These are phyloP conservation scores for Alternaria hordeiaustralica DNA, from an alignment of 2,329 filamentous ascomycete genomes.

Conservation along the genomic window DNA sequence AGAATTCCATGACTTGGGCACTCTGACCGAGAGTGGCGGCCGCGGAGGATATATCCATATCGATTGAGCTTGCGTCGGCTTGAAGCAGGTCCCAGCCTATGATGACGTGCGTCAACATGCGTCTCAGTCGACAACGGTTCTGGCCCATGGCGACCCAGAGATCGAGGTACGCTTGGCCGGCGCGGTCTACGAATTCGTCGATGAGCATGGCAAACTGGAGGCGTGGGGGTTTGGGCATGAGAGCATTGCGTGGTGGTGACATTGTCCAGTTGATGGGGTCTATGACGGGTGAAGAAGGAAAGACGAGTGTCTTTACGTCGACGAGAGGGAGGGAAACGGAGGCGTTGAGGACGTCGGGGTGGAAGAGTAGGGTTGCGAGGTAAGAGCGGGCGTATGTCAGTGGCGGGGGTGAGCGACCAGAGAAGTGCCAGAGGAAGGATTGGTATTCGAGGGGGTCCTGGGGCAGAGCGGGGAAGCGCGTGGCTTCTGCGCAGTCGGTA, in stretches of 20 bases:
- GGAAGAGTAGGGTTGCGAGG: conserved; percentile 76
- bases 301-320: conserved; percentile 77
- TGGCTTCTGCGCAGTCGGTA: conserved; percentile 70
- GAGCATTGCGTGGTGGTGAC: conserved; percentile 58
- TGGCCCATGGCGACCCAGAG: conserved; percentile 85
- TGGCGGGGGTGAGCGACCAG: conserved; percentile 81
- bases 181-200: conserved; percentile 68
- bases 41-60: conserved; percentile 51
- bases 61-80: conserved; percentile 65
- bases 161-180: conserved; percentile 76
- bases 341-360: conserved; percentile 68
- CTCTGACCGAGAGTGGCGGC: conserved; percentile 41
- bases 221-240: conserved; percentile 71
- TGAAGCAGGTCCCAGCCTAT: conserved; percentile 85
- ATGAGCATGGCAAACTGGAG: conserved; percentile 72
- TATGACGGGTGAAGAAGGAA: conserved; percentile 74
- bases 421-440: conserved; percentile 77
- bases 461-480: conserved; percentile 36
- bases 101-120: conserved; percentile 85
- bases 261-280: conserved; percentile 77
- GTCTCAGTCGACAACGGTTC: conserved; percentile 86
- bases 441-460: conserved; percentile 45
- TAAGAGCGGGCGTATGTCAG: conserved; percentile 83
- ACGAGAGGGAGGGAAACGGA: conserved; percentile 78
- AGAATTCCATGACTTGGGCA: conserved; percentile 66